phyloP scores from a whole-genome alignment of 441 rosid species.

The Croton laevigatus region DNA sequence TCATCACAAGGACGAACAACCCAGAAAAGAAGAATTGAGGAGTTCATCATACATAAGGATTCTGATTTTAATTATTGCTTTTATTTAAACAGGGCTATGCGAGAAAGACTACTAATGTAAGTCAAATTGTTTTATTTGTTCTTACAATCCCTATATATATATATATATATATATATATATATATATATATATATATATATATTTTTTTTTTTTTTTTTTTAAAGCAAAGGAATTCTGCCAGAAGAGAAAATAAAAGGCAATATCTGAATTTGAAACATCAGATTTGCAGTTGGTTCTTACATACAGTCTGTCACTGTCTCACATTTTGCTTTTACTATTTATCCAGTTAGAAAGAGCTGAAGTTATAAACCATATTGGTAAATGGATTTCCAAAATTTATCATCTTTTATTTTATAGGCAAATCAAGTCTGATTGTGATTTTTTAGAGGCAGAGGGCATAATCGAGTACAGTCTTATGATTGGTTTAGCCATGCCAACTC shows the following conservation, averaged over 20 bases:
- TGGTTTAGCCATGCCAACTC: conserved; percentile 38
- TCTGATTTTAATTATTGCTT: conserved; percentile 50
- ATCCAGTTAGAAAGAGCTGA: neutral
- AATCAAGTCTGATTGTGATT: conserved; percentile 51
- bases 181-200: too few relatives aligned
- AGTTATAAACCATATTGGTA: neutral
- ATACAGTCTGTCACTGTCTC: neutral
- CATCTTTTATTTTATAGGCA: conserved; percentile 38
- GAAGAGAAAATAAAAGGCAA: neutral
- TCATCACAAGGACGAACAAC: conserved; percentile 43
- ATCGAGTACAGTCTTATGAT: conserved; percentile 58
- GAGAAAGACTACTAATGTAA: conserved; percentile 44
- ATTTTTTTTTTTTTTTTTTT: conserved; percentile 2
- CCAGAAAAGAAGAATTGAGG: conserved; percentile 31
- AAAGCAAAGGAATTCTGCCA: neutral
- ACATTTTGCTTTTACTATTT: neutral
- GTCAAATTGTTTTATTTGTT: neutral
- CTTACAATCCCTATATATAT: too few relatives aligned
- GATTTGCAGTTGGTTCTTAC: neutral
- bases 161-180: too few relatives aligned
- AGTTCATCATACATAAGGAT: conserved; percentile 42
- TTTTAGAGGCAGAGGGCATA: conserved; percentile 44
- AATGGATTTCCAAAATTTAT: neutral
- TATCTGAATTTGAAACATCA: neutral
- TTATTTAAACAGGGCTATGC: conserved; percentile 45